A percentile compares a stretch with the other conserved stretches of the same genome.
These are phyloP conservation scores for Globisporangium spinosum DNA, from an alignment of 352 stramenopile genomes.

Conservation along the genomic window DNA sequence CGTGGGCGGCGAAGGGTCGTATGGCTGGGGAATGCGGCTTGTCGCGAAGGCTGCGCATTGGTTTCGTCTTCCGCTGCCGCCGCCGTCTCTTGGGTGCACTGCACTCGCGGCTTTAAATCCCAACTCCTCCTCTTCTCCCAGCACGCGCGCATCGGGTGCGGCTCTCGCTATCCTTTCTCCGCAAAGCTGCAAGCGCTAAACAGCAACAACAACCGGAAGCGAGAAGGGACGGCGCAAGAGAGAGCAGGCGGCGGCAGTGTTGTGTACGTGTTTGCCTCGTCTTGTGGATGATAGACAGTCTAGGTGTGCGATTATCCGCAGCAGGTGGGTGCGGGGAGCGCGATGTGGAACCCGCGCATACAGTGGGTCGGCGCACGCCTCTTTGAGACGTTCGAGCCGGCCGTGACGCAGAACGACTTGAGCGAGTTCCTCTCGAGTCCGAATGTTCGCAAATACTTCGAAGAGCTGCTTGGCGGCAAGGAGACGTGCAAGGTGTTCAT, in stretches of 20 bases:
- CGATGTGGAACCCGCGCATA: slow-evolving; percentile 76
- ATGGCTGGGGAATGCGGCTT: background rate
- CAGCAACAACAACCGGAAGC: background rate
- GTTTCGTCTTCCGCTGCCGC: background rate
- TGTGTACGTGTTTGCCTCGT: background rate
- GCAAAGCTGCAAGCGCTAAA: slow-evolving; percentile 3
- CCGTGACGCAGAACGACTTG: slow-evolving; percentile 46
- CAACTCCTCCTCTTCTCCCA: slow-evolving; percentile 4
- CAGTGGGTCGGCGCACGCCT: slow-evolving; percentile 79
- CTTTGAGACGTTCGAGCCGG: slow-evolving; percentile 74
- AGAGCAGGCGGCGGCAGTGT: background rate
- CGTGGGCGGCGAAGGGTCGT: slow-evolving; percentile 1
- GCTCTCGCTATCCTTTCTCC: slow-evolving; percentile 2
- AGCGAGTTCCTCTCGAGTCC: slow-evolving; percentile 58
- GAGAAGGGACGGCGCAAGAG: too few species aligned
- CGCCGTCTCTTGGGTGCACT: slow-evolving; percentile 4
- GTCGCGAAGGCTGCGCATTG: slow-evolving; percentile 1
- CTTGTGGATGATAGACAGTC: background rate
- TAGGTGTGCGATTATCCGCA: background rate
- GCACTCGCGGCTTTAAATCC: slow-evolving; percentile 4
- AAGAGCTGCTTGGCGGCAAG: slow-evolving; percentile 69
- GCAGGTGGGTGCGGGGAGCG: background rate
- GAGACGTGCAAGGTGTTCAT: slow-evolving; percentile 77
- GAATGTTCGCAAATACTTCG: slow-evolving; percentile 61
- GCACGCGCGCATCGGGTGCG: background rate